phyloP scores from a whole-genome alignment of 306 rosid species.

The Citrullus mucosospermus region DNA sequence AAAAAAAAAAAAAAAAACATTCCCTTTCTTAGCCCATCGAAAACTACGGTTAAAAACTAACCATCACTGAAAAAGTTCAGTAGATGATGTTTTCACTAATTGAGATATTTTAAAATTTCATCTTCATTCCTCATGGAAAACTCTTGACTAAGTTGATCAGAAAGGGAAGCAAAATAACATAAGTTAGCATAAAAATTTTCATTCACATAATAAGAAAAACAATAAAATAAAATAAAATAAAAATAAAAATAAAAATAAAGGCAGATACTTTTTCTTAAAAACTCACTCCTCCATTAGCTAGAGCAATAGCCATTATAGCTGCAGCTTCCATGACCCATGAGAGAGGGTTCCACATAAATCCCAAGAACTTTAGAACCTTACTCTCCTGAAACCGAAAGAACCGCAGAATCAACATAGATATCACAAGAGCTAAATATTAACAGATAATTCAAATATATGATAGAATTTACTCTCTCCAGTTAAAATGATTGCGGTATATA shows the following conservation, averaged over 20 bases:
- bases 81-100: background rate
- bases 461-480: background rate
- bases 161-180: background rate
- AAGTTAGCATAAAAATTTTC: background rate
- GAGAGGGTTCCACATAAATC: constrained; percentile 92
- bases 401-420: background rate
- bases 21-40: background rate
- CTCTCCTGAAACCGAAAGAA: constrained; percentile 40
- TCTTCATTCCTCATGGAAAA: background rate
- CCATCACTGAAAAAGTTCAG: background rate
- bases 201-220: background rate
- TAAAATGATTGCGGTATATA: background rate
- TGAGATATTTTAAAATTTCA: background rate
- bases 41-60: background rate
- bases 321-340: constrained; percentile 98
- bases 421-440: background rate
- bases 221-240: background rate
- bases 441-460: background rate
- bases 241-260: background rate
- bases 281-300: constrained; percentile 85
- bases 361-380: constrained; percentile 64
- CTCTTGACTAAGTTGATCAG: background rate
- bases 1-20: constrained; percentile 1
- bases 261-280: background rate
- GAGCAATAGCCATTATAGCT: constrained; percentile 79